Base-by-base conservation (phyloP, 108 stramenopile genomes). In the Nitzschia putrida region DNA sequence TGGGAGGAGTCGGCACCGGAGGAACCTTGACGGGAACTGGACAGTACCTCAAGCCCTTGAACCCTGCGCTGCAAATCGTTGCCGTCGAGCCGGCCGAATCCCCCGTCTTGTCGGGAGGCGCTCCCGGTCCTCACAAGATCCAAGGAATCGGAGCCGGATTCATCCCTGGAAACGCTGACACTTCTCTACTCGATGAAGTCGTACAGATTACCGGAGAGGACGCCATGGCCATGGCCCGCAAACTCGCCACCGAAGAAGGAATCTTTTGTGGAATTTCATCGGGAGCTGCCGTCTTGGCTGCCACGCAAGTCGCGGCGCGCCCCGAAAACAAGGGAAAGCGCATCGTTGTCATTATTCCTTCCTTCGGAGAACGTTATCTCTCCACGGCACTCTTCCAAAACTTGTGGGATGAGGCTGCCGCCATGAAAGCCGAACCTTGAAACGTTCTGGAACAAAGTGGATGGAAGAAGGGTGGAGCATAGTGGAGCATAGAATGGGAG, bases 321-420 rank as follows among this genome's bases (percentile, higher is more conserved):
- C 87, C 90, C 14, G 90, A 91, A 75, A 82, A 80, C 50, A 82
- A 72, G 18, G 90, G 87, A 29, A 91, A 91, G 59, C 75, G 82
- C 11, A 76, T 80, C 53, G 90, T 91, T 25, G 76, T 67, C 22
- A 83, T 91, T 70, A 88, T 91, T 77, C 90, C 90, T 22, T 81
- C 79, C 24, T 88, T 87, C 60, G 90, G 90, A 59, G 90, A 91
- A 78, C 80, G 90, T 37, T 91, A 91, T 80, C 73, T 91, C 18
- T 85, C 84, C 25, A 91, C 90, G 11, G 84, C 85, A 7, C 65
- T 91, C 47, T 97, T 97, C 78, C 92, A 94, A 77, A 88, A 87
- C 76, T 77, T 97, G 76, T 93, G 92, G 91, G 95, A 96, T 71
- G 95, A 96, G 76, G 89, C 88, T 53, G 44, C 79, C 24, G 66